Evolutionary conservation across 1,139 yeast species (phyloP), one percentile per base, ranked within the genome.

Genomic region (Candida buenavistaensis): DNA sequence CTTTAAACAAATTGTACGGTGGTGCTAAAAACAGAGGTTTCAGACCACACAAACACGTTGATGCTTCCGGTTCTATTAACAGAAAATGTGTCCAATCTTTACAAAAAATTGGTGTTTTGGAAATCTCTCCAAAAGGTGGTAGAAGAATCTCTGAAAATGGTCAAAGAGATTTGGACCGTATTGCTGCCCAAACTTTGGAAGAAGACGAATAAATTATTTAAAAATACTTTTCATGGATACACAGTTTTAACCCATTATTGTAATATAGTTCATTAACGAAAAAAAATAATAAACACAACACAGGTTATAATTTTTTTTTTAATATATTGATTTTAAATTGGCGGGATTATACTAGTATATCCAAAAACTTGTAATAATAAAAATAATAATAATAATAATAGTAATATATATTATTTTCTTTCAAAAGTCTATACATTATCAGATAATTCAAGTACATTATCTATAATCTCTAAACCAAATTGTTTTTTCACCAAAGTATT

Each of bases 91-190:
- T 94, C 66, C 98, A 92, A 80, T 82, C 97, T 62, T 87, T 92
- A 67, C 97, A 90, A 82, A 89, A 90, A 82, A 85, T 92, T 55
- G 98, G 97, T 72, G 92, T 92, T 57, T 78, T 92, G 62, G 98
- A 92, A 78, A 80, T 85, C 70, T 82, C 96, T 67, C 87, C 90
- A 75, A 89, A 88, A 78, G 97, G 97, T 73, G 98, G 98, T 73
- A 94, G 99, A 84, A 89, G 92, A 78, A 87, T 92, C 82, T 85
- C 97, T 52, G 97, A 89, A 73, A 87, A 89, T 78, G 99, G 99
- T 70, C 97, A 92, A 81, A 90, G 98, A 85, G 99, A 92, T 80
- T 86, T 92, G 80, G 99, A 92, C 80, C 97, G 98, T 85, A 92
- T 92, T 74, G 98, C 98, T 68, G 96, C 96, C 70, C 97, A 90